Base-by-base conservation (phyloP, 1,284 basidiomycete genomes). In the Ustilago trichophora region DNA sequence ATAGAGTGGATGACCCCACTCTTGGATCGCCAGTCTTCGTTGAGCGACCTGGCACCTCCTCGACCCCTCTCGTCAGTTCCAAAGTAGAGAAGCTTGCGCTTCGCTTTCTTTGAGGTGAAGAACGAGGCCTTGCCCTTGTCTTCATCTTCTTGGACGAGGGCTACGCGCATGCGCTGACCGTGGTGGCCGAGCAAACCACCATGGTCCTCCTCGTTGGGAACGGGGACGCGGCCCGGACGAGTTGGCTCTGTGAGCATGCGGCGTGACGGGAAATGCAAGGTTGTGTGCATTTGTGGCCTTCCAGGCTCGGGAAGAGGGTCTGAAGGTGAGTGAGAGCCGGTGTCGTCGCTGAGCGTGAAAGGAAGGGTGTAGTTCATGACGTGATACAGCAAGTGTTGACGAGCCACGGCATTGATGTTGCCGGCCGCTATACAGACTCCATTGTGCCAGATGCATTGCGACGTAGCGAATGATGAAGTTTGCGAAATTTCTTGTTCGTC, bases 371-470 rank as follows among this genome's bases (percentile, higher is more conserved):
- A 89, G 83, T 98, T 98, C 66, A 98, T 85, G 36, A 98, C 83
- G 82, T 98, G 96, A 80, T 98, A 98, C 73, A 98, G 89, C 41
- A 99, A 85, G 73, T 93, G 90, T 79, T 97, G 93, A 38, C 95
- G 86, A 41, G 97, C 87, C 55, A 87, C 83, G 69, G 91, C 88
- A 51, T 92, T 87, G 36, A 96, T 85, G 81, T 99, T 99, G 46
- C 68, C 60, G 3, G 50, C 50, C 21, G 33, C 45, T 8, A 58
- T 11, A n/a, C 64, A 56, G 16, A 48, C 33, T 3, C 43, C 43
- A 16, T 68, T 12, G 22, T 50, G 22, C 67, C 60, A 67, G 24
- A 75, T 35, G 31, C 51, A 58, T 6, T 50, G 22, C 4, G 27
- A 16, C 1, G 24, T 21, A 15, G 22, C 42, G 11, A 22, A 43